These are phyloP conservation scores for Aspergillus sp. DNA, from an alignment of 2,329 filamentous ascomycete genomes.

Conservation along the genomic window DNA sequence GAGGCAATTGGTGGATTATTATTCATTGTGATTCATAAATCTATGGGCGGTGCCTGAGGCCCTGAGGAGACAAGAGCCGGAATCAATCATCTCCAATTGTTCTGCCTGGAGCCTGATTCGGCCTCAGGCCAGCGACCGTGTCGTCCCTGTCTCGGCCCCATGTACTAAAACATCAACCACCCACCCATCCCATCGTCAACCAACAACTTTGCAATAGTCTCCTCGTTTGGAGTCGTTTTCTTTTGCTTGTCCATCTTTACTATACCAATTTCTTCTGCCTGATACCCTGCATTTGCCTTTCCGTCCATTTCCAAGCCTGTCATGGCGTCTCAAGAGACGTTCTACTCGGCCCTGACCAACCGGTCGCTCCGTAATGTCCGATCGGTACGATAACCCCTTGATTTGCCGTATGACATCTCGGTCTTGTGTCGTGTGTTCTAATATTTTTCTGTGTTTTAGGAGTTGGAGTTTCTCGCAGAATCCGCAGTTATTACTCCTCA, in stretches of 20 bases:
- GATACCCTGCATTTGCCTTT: not conserved
- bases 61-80: slow-evolving; percentile 4
- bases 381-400: slow-evolving; percentile 62
- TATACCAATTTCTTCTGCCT: not conserved
- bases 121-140: slow-evolving; percentile 16
- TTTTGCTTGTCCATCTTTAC: not conserved
- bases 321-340: slow-evolving; percentile 42
- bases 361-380: slow-evolving; percentile 86
- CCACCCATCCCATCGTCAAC: slow-evolving; percentile 11
- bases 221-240: not conserved
- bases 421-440: not conserved
- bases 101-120: slow-evolving; percentile 4
- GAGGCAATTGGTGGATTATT: not conserved
- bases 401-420: not conserved
- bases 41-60: slow-evolving; percentile 8
- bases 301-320: slow-evolving; percentile 8
- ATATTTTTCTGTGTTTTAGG: slow-evolving; percentile 56
- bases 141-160: slow-evolving; percentile 17
- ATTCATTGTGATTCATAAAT: slow-evolving; percentile 11
- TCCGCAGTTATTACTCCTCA: slow-evolving; percentile 75
- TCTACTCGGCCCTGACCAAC: slow-evolving; percentile 68
- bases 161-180: slow-evolving; percentile 12
- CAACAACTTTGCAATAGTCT: slow-evolving; percentile 7
- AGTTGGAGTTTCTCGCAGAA: slow-evolving; percentile 88
- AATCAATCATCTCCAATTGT: slow-evolving; percentile 9